Evolutionary conservation across 106 monocot species (phyloP), one percentile per base, ranked within the genome.

Genomic region (Alisma plantagoaquatica): DNA sequence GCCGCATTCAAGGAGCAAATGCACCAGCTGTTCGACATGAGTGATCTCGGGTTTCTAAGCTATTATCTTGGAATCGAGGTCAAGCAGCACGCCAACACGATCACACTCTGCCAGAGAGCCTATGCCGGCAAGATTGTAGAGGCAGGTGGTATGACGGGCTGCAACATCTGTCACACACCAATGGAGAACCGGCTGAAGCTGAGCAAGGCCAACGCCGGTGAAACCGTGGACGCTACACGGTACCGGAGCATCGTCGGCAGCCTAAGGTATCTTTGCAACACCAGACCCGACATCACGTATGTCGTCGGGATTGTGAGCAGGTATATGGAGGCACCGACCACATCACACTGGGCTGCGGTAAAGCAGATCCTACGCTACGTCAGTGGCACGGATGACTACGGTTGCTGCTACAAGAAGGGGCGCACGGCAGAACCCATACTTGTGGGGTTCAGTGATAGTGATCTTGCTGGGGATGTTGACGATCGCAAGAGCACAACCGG

Each of bases 61-160:
- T 49, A 18, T 21, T 49, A 49, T 24, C 48, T 49, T 49, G 48
- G 48, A 10, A 49, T 49, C 25, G 48, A 49, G 22, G 48, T 49
- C 5, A 21, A 15, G 20, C 48, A 49, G 20, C 23, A 49, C 10
- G 22, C 20, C 20, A 10, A 23, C 22, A 2, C 23, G 48, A 19
- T 49, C 18, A 49, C 48, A 49, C 48, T 49, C n/a, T n/a, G n/a
- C n/a, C 48, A 49, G 20, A 49, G 18, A 20, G 48, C 48, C 25
- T 49, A 49, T 23, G 48, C 48, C 48, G 17, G 25, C 23, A 49
- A 49, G 22, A 10, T 49, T 15, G 20, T 49, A 19, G 20, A 15
- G 14, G 23, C 20, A 9, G 10, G 10, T 49, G 48, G n/a, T 24
- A 49, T 49, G 48, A 23, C 48, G 35, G 35, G 5, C 14, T n/a